phyloP scores from a whole-genome alignment of 2,329 filamentous ascomycete species.

The Hypoxylon rubiginosum region DNA sequence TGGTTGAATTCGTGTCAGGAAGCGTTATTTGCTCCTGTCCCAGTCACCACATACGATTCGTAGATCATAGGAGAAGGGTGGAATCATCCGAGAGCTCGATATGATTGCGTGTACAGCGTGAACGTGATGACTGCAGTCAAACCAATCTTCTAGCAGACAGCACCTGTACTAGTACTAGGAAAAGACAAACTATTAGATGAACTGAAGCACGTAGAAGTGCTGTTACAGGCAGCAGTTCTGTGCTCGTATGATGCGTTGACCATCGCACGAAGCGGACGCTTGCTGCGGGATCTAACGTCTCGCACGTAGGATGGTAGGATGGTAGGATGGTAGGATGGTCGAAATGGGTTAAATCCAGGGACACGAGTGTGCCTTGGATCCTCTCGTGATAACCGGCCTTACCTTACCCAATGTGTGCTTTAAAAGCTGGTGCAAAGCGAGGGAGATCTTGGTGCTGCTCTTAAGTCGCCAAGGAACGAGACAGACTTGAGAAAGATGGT shows the following conservation, averaged over 20 bases:
- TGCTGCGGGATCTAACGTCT: constrained; percentile 29
- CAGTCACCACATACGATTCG: constrained; percentile 1
- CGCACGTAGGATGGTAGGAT: constrained; percentile 1
- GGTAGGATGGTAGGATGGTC: too few relatives aligned
- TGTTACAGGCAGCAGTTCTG: not conserved
- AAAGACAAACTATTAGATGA: not conserved
- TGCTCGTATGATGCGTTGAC: constrained; percentile 12
- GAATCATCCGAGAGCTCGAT: constrained; percentile 3
- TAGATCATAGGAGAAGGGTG: constrained; percentile 5
- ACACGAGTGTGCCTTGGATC: constrained; percentile 2
- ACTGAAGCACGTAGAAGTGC: constrained; percentile 4
- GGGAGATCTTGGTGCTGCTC: too few relatives aligned
- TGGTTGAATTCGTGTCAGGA: constrained; percentile 34
- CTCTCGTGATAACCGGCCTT: not conserved
- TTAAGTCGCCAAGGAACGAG: constrained; percentile 4
- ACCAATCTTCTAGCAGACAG: not conserved
- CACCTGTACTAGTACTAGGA: not conserved
- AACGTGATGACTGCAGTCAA: not conserved
- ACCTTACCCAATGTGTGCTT: not conserved
- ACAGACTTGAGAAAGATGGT: constrained; percentile 7
- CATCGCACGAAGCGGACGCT: constrained; percentile 22
- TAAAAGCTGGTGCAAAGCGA: not conserved
- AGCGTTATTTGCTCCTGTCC: constrained; percentile 35
- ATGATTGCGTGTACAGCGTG: constrained; percentile 4
- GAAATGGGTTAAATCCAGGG: constrained; percentile 20